A percentile compares a stretch with the other conserved stretches of the same genome.
These are phyloP conservation scores for Lepidopterella palustris DNA, from an alignment of 495 filamentous ascomycete genomes.

Conservation along the genomic window DNA sequence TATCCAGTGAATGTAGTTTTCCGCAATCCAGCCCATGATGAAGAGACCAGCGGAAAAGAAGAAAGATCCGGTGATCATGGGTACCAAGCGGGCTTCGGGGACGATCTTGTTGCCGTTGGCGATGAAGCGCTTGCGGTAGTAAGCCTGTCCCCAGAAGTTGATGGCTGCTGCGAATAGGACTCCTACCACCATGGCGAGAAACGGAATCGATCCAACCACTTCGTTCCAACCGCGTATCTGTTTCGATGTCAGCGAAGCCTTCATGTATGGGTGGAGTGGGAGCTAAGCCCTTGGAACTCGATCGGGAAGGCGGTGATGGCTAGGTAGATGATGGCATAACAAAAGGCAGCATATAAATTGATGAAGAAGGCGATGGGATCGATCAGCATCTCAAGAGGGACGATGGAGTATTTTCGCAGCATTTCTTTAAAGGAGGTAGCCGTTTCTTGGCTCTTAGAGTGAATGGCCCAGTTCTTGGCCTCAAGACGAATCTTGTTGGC, in stretches of 20 bases:
- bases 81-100: slow-evolving; percentile 55
- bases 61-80: slow-evolving; percentile 57
- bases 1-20: slow-evolving; percentile 50
- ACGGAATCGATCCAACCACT: slow-evolving; percentile 51
- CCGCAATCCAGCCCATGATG: slow-evolving; percentile 50
- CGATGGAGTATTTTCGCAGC: slow-evolving; percentile 53
- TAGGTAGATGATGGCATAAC: slow-evolving; percentile 48
- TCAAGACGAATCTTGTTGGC: slow-evolving; percentile 18
- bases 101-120: slow-evolving; percentile 34
- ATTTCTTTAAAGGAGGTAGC: slow-evolving; percentile 53
- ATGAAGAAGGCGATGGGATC: slow-evolving; percentile 34
- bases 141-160: slow-evolving; percentile 46
- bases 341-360: slow-evolving; percentile 33
- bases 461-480: slow-evolving; percentile 39
- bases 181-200: slow-evolving; percentile 51
- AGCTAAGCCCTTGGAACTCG: slow-evolving; percentile 24
- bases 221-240: slow-evolving; percentile 52
- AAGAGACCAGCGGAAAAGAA: slow-evolving; percentile 53
- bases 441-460: slow-evolving; percentile 62
- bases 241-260: no score
- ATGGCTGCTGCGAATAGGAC: slow-evolving; percentile 44
- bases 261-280: background rate
- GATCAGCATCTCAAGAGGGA: slow-evolving; percentile 54
- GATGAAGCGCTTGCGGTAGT: slow-evolving; percentile 21
- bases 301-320: slow-evolving; percentile 51